A percentile compares a stretch with the other conserved stretches of the same genome.
Evolutionary conservation across 73 alveolate genomes (phyloP).

Genomic region (Paramecium biaurelia): DNA sequence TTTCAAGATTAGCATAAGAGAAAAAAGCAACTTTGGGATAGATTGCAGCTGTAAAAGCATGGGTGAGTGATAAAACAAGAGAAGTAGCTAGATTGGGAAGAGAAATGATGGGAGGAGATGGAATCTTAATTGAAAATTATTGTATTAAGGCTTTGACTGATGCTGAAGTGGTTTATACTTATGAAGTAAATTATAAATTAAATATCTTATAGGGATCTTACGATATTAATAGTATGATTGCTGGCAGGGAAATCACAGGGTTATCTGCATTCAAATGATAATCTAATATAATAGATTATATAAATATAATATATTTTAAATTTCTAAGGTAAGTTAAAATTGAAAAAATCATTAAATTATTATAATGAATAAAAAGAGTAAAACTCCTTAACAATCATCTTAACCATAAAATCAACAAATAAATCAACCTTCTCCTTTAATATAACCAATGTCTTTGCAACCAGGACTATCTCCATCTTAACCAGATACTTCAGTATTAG

Average conservation of each 20-base stretch:
- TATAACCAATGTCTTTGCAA: background rate
- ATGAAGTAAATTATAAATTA: conserved; percentile 67
- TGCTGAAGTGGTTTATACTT: conserved; percentile 82
- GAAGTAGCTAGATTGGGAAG: conserved; percentile 77
- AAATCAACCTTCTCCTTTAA: background rate
- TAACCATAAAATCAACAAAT: background rate
- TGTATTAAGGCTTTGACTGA: conserved; percentile 77
- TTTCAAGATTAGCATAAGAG: conserved; percentile 65
- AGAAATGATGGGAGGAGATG: conserved; percentile 89
- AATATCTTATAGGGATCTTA: conserved; percentile 61
- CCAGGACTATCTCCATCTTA: conserved; percentile 10
- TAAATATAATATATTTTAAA: background rate
- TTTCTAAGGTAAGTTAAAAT: background rate
- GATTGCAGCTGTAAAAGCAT: conserved; percentile 77
- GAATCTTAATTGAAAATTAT: conserved; percentile 78
- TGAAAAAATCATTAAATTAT: background rate
- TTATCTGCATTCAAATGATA: conserved; percentile 58
- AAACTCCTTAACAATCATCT: background rate
- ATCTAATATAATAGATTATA: background rate
- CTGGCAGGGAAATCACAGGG: conserved; percentile 69
- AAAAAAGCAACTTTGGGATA: conserved; percentile 79
- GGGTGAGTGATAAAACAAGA: conserved; percentile 66
- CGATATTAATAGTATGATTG: conserved; percentile 62
- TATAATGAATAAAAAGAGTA: background rate
- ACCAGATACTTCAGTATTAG: conserved; percentile 4